Evolutionary conservation across 1,284 basidiomycete species (phyloP), one percentile per base, ranked within the genome.

Genomic region (Rhodotorula sp.): DNA sequence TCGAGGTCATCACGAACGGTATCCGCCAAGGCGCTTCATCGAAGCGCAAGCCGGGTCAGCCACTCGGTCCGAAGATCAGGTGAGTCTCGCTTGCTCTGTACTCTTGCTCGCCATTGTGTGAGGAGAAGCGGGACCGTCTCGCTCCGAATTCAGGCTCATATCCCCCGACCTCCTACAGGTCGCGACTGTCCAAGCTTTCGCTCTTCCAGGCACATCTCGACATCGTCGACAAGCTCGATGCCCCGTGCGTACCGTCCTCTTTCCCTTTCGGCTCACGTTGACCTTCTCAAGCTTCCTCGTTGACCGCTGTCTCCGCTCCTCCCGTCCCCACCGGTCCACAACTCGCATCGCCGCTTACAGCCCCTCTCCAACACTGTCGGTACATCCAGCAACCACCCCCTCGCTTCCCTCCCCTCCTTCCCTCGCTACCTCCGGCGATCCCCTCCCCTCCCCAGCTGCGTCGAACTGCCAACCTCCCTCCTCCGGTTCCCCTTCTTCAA

Each of bases 1-100:
- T 92, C 46, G 90, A 92, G 78, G 84, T 91, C 29, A 79, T 92
- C 64, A 90, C 90, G 75, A 90, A 90, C 73, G 91, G 91, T 2
- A 81, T 88, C n/a, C 88, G 86, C 76, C 87, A 91, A 56, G 91
- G 91, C 5, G 86, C 90, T 2, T 83, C 89, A 21, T 86, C 88
- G 0, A 91, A 90, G 78, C 87, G 75, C 1, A 69, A 71, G 13
- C 12, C 32, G 0, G 75, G 57, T 12, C 58, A 90, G 76, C 84
- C 88, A 36, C 83, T 85, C 68, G 84, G 84, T 51, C 82, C 85
- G 9, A 89, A 88, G 79, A 87, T 86, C 60, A 86, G 88, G 91
- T 89, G 69, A 48, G 82, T 64, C 12, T 13, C 34, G 19, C 32
- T 19, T 34, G 3, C 13, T 8, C 37, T 25, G 29, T 53, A 27